Conservation (phyloP, 2,329 filamentous ascomycete species). For the Trichoderma guizhouense region DNA sequence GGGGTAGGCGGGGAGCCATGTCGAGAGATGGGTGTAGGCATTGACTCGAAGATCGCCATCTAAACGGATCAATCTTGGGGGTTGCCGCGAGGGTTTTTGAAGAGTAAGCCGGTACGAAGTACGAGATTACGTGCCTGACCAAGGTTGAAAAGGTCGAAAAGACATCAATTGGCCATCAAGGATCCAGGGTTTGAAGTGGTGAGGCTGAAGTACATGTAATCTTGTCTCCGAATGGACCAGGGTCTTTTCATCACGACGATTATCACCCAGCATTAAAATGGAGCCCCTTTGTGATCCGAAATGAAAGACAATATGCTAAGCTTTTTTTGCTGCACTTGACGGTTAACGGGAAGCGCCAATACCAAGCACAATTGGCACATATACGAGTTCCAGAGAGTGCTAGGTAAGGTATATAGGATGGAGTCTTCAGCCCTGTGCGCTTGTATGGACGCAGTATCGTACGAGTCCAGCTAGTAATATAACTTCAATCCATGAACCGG, state of each 20-base stretch:
- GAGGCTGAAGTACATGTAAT: neutral
- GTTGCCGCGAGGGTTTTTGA: neutral
- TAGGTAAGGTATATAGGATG: neutral
- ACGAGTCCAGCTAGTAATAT: neutral
- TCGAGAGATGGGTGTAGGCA: neutral
- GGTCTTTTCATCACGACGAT: neutral
- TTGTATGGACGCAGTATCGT: neutral
- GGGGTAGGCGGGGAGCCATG: neutral
- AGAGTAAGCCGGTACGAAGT: neutral
- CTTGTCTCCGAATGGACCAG: neutral
- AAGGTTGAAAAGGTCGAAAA: neutral
- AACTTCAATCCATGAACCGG: slow-evolving; percentile 5
- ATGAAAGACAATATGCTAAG: neutral
- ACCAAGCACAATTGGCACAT: neutral
- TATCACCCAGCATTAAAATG: neutral
- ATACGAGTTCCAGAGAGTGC: neutral
- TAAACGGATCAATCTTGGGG: neutral
- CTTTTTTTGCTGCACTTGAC: neutral
- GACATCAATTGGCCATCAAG: neutral
- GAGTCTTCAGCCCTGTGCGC: neutral
- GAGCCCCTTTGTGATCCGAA: neutral
- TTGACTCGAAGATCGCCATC: neutral
- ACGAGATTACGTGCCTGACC: neutral
- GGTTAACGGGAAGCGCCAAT: neutral
- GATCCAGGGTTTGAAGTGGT: neutral